Evolutionary conservation across 169 alveolate species (phyloP), one percentile per base, ranked within the genome.

Genomic region (Perkinsus olseni): DNA sequence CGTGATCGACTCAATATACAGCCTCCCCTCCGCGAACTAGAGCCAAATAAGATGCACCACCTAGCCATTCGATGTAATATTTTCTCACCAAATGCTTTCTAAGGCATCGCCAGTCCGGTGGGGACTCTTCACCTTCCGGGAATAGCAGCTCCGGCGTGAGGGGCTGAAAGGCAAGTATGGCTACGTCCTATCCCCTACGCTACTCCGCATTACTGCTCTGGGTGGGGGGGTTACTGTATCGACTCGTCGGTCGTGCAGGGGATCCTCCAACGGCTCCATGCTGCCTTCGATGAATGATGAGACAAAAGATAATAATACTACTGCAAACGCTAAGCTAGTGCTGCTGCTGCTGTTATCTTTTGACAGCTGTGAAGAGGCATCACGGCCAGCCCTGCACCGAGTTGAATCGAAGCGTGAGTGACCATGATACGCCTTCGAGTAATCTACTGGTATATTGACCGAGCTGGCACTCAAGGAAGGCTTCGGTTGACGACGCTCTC

Each of bases 41-140:
- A n/a, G 50, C 11, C 50, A 24, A 97, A 96, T 95, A 34, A 98
- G 94, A 90, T 95, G 96, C 92, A 98, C 74, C n/a, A 97, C 92
- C 34, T 97, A 97, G 91, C 95, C 97, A 95, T 98, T 98, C 20
- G 95, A 37, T 17, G 98, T 94, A 40, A 98, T 93, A 0, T 99
- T 99, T 94, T 98, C 99, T 92, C 96, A 92, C 94, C 93, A 98
- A 94, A 90, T 97, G 98, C 38, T 97, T 96, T 93, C 94, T 95
- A 38, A 98, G 95, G 10, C 91, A 74, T 91, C 95, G 95, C 98
- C 99, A 98, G 95, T 98, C 98, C 39, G 99, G 99, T 45, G 96
- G 95, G 48, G 95, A 95, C 36, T 94, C 95, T 74, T 94, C 94
- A 91, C 96, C 97, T 45, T 96, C 94, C 50, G 99, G 98, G 93